Conservation (phyloP, 139 green algal species). For the Haematococcus lacustris region DNA sequence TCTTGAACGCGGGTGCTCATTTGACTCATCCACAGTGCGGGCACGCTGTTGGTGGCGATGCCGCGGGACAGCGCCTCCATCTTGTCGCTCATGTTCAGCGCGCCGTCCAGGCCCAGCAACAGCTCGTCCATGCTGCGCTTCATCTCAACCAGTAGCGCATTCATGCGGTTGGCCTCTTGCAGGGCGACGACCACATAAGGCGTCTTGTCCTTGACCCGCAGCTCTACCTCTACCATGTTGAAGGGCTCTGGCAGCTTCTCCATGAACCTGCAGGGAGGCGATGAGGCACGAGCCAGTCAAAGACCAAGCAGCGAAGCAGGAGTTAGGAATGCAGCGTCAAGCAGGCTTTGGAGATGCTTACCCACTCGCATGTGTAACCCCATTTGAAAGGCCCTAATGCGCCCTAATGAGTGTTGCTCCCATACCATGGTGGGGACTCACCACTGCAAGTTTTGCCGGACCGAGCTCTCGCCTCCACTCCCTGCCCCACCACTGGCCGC, state of each 20-base stretch:
- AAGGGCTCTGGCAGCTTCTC: conserved; percentile 64
- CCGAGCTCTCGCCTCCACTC: conserved; percentile 38
- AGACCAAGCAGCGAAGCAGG: too few species aligned
- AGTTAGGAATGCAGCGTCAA: too few species aligned
- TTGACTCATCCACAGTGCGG: conserved; percentile 63
- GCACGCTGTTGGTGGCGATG: conserved; percentile 67
- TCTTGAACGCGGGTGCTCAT: conserved; percentile 78
- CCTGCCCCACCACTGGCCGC: conserved; percentile 43
- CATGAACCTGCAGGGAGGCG: conserved; percentile 52
- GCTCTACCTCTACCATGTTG: conserved; percentile 80
- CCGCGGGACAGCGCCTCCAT: conserved; percentile 71
- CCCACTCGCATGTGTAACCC: too few species aligned
- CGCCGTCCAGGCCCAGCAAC: conserved; percentile 74
- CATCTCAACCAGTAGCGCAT: conserved; percentile 72
- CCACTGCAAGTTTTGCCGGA: conserved; percentile 48
- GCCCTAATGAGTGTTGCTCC: too few species aligned
- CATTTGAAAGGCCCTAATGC: too few species aligned
- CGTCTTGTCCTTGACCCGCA: conserved; percentile 69
- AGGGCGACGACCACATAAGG: conserved; percentile 77
- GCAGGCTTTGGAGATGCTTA: too few species aligned
- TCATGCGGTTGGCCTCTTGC: conserved; percentile 74
- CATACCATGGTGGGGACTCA: too few species aligned
- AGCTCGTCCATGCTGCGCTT: conserved; percentile 76
- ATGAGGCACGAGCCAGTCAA: too few species aligned
- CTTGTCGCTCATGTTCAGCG: conserved; percentile 78